These are phyloP conservation scores for Rutidosis leptorrhynchoides DNA, from an alignment of 129 eudicot species.

Conservation along the genomic window DNA sequence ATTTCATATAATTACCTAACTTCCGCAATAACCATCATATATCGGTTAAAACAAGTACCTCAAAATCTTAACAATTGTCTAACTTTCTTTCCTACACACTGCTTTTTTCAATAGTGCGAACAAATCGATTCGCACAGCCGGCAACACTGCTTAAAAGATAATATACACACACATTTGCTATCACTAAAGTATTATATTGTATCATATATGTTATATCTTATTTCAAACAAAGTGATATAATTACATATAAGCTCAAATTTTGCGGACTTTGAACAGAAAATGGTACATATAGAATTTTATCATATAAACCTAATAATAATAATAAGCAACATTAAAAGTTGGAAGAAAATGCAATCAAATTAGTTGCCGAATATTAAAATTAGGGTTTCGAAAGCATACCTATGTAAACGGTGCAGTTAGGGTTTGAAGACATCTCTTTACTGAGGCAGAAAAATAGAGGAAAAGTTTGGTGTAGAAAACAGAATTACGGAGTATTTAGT, in stretches of 20 bases:
- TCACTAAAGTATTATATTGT: neutral
- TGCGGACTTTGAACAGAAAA: neutral
- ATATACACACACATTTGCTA: neutral
- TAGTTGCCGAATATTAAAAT: neutral
- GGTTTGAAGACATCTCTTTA: neutral
- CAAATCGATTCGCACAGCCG: too few relatives aligned
- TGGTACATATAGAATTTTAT: neutral
- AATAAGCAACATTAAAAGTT: neutral
- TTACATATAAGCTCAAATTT: neutral
- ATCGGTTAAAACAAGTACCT: neutral
- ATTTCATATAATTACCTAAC: neutral
- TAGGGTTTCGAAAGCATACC: constrained; percentile 10
- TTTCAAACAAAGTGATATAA: too few relatives aligned
- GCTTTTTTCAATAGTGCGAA: too few relatives aligned
- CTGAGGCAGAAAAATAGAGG: neutral
- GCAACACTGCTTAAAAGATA: neutral
- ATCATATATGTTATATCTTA: too few relatives aligned
- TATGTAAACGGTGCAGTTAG: constrained; percentile 1
- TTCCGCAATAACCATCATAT: neutral
- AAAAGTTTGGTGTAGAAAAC: neutral
- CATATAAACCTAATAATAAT: neutral
- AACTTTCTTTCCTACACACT: too few relatives aligned
- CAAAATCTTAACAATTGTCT: neutral
- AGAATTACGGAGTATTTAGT: too few relatives aligned
- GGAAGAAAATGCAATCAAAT: neutral